These are phyloP conservation scores for Diaporthe capsici DNA, from an alignment of 2,329 filamentous ascomycete species.

Conservation along the genomic window DNA sequence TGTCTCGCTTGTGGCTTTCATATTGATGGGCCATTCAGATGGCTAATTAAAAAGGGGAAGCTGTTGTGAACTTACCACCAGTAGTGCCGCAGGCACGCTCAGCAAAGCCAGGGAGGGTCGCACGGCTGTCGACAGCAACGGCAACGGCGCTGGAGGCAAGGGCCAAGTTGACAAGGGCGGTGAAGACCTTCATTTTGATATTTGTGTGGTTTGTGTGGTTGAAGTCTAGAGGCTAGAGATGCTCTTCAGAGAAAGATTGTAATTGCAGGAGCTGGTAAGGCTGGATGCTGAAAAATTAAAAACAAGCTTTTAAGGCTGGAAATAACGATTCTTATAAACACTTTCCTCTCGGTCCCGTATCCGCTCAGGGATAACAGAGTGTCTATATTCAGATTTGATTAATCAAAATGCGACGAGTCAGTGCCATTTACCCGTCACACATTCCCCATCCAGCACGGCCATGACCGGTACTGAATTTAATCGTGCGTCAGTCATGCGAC, in stretches of 20 bases:
- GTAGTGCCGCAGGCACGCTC: slow-evolving; percentile 13
- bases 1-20: rapidly evolving
- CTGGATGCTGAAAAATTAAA: background rate
- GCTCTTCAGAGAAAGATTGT: background rate
- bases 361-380: background rate
- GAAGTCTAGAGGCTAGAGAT: background rate
- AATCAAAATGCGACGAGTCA: slow-evolving; percentile 26
- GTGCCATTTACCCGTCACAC: slow-evolving; percentile 7
- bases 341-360: background rate
- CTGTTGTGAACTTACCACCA: slow-evolving; percentile 1
- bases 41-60: background rate
- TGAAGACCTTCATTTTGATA: slow-evolving; percentile 14
- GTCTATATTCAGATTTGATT: background rate
- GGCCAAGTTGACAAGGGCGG: slow-evolving; percentile 12
- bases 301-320: background rate
- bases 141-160: slow-evolving; percentile 10
- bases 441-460: background rate
- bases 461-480: slow-evolving; percentile 13
- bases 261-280: background rate
- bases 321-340: background rate
- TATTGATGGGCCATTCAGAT: background rate
- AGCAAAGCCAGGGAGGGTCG: background rate
- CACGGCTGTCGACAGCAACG: slow-evolving; percentile 13
- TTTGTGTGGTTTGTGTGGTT: background rate
- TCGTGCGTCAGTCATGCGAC: slow-evolving; percentile 1